Base-by-base conservation (phyloP, 768 basidiomycete species). In the Artomyces pyxidatus region DNA sequence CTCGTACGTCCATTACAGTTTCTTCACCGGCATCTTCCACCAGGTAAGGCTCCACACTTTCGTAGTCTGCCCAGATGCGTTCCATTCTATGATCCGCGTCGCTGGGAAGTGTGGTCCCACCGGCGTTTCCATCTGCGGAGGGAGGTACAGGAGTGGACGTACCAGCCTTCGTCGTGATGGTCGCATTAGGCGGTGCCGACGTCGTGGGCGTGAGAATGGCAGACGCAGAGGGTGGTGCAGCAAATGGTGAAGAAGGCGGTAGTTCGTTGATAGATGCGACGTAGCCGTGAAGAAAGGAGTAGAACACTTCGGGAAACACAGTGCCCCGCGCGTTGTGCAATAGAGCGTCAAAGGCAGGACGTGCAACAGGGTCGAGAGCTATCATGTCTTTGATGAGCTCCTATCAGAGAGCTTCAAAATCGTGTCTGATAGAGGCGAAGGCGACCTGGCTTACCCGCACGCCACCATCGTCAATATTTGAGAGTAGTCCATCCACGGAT, bases 261-360 rank as follows among this genome's bases (percentile, higher is more conserved):
- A 80, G 69, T 52, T 91, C 87, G 62, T 86, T 86, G 56, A 89
- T 71, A 1, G 89, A 83, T 3, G 83, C 76, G 49, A 89, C 77
- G 57, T 96, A 97, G 57, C 87, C 88, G 62, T 94, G 88, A 9
- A 98, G 74, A 68, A 95, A 97, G 2, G 91, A 86, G 67, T 96
- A 97, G 66, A 98, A 98, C 26, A 80, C 81, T 58, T 94, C 91
- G 0, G 95, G 93, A 54, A 98, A 88, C 41, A 94, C 83, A 8
- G 75, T 75, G 0, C 82, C 88, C 39, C 90, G 77, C 3, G 82
- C 85, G 1, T 72, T 78, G 23, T 86, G 79, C 32, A 98, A 70
- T 6, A 92, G 69, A 2, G 74, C 76, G 59, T 89, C 86, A 63
- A 95, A 97, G 1, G 85, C 78, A 2, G 91, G 91, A 11, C 96